Evolutionary conservation across 192 early-diverging fungal species (phyloP), one percentile per base, ranked within the genome.

Genomic region (Coemansia sp.): DNA sequence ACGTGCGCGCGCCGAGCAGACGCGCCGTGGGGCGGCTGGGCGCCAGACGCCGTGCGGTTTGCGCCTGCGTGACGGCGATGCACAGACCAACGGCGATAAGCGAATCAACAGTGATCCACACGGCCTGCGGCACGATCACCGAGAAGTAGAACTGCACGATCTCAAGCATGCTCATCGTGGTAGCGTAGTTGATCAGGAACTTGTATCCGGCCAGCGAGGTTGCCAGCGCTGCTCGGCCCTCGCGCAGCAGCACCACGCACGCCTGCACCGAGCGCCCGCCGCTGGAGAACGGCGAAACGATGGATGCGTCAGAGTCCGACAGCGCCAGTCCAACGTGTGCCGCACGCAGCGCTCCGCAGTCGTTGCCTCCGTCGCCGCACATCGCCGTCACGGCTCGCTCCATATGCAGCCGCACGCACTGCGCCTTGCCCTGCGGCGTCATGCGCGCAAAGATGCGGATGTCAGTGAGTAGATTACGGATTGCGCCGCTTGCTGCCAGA

Each of bases 361-460:
- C 93, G 76, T 94, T 94, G 32, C 91, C 90, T 74, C 91, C 93
- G 67, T 94, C 93, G 65, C 93, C 93, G 74, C 91, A 93, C 93
- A 94, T 94, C 56, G 88, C 91, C 11, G 90, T 90, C 42, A 94
- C 86, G 2, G 83, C 86, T 12, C 88, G 86, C 71, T 90, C 90
- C 91, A 94, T 93, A 61, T 92, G 91, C 44, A 89, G 64, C 49
- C 86, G 80, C 37, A 94, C 90, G 63, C 88, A 89, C 44, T 83
- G 70, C 17, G 91, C 87, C 82, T 94, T 94, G 77, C 90, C 89
- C 12, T 87, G 84, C 5, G 92, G 92, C 59, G 88, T 86, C 91
- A 92, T 94, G 61, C 92, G 83, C 25, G 89, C 91, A 81, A 91
- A 94, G 8, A 94, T 76, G 22, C 92, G 86, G 40, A 86, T 92